A percentile compares a stretch with the other conserved stretches of the same genome.
Conservation (phyloP, 768 basidiomycete species). For the Gautieria morchelliformis region DNA sequence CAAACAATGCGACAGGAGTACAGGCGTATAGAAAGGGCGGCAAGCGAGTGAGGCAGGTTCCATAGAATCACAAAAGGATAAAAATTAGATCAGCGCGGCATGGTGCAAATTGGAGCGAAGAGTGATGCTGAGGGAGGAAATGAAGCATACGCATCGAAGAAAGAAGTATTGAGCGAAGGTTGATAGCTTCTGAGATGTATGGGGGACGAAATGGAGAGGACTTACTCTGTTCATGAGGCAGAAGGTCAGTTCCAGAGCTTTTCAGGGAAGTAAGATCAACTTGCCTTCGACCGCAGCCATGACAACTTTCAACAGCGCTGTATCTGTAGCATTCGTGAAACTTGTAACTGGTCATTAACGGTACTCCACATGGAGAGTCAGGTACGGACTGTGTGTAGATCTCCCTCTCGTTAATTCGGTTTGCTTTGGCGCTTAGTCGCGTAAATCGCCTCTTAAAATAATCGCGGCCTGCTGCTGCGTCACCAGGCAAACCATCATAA, state of each 20-base stretch:
- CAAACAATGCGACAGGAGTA: conserved; percentile 2
- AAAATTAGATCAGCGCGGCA: conserved; percentile 51
- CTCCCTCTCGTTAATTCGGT: conserved; percentile 76
- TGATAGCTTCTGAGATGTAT: conserved; percentile 13
- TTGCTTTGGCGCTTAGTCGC: conserved; percentile 74
- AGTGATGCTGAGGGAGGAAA: conserved; percentile 44
- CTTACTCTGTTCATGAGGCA: conserved; percentile 50
- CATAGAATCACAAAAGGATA: conserved; percentile 3
- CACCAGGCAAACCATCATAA: conserved; percentile 69
- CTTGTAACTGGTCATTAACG: conserved; percentile 28
- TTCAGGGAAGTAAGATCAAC: conserved; percentile 17
- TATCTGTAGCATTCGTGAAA: conserved; percentile 86
- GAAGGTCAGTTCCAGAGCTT: conserved; percentile 9
- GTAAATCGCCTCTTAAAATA: conserved; percentile 87
- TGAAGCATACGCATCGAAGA: conserved; percentile 13
- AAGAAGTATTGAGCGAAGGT: conserved; percentile 22
- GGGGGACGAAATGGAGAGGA: conserved; percentile 21
- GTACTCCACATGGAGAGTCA: neutral
- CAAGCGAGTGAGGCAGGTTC: neutral
- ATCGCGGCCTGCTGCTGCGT: conserved; percentile 68
- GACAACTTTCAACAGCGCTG: conserved; percentile 76
- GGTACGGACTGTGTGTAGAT: conserved; percentile 83
- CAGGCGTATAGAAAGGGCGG: conserved; percentile 7
- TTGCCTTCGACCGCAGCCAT: conserved; percentile 95
- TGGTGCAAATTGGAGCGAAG: conserved; percentile 56